A percentile compares a stretch with the other conserved stretches of the same genome.
These are phyloP conservation scores for Marasmius fiardii DNA, from an alignment of 1,284 basidiomycete species.

Conservation along the genomic window DNA sequence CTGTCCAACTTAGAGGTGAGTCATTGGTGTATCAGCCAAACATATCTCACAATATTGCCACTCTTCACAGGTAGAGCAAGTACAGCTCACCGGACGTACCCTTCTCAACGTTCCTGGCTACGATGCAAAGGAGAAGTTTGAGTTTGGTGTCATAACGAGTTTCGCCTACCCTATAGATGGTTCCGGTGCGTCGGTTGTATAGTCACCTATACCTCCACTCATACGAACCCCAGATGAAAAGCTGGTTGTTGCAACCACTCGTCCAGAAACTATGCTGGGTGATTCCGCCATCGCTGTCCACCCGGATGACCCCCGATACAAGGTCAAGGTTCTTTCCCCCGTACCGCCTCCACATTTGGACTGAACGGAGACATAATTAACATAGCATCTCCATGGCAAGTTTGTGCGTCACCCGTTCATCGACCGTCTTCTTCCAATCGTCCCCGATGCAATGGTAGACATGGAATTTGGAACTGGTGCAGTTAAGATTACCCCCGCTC, in stretches of 20 bases:
- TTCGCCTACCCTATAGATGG: slow-evolving; percentile 93
- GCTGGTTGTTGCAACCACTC: slow-evolving; percentile 94
- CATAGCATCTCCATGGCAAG: slow-evolving; percentile 91
- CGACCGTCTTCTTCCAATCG: slow-evolving; percentile 83
- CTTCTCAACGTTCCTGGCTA: slow-evolving; percentile 93
- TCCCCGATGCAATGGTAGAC: slow-evolving; percentile 89
- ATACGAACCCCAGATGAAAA: slow-evolving; percentile 66
- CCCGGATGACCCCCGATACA: slow-evolving; percentile 93
- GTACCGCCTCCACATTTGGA: neutral
- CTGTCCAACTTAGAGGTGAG: slow-evolving; percentile 91
- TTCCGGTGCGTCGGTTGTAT: slow-evolving; percentile 48
- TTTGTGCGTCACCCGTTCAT: slow-evolving; percentile 91
- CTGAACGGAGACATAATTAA: neutral
- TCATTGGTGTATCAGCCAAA: neutral
- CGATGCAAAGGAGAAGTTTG: slow-evolving; percentile 90
- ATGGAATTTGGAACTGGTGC: slow-evolving; percentile 98
- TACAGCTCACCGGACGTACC: slow-evolving; percentile 86
- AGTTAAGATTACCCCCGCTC: slow-evolving; percentile 99
- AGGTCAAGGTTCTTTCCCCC: slow-evolving; percentile 22
- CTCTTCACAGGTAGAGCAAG: slow-evolving; percentile 80
- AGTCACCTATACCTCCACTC: neutral
- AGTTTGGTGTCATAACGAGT: slow-evolving; percentile 95
- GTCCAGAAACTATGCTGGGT: slow-evolving; percentile 98
- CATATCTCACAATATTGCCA: neutral
- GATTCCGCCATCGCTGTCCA: slow-evolving; percentile 98